Conservation (phyloP, 768 basidiomycete genomes). For the Mycena indigotica region DNA sequence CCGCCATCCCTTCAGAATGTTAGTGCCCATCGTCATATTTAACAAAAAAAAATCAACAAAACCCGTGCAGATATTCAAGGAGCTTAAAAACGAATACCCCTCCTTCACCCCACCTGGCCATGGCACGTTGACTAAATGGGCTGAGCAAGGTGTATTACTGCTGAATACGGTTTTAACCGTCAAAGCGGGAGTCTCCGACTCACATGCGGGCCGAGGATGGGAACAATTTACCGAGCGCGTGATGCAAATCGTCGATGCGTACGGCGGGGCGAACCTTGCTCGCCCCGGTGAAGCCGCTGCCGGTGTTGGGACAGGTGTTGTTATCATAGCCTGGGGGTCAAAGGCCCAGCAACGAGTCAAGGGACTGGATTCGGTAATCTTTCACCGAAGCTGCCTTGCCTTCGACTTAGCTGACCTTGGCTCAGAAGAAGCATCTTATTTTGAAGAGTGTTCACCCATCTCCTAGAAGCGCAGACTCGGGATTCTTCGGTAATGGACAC, state of each 20-base stretch:
- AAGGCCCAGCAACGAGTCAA: constrained; percentile 84
- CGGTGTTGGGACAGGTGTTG: constrained; percentile 67
- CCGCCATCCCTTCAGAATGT: constrained; percentile 88
- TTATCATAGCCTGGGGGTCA: constrained; percentile 89
- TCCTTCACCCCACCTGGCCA: constrained; percentile 78
- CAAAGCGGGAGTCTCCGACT: constrained; percentile 69
- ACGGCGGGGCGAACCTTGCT: constrained; percentile 71
- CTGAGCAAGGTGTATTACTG: constrained; percentile 83
- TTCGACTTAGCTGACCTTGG: too few species aligned
- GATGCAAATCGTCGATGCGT: constrained; percentile 73
- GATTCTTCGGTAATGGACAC: constrained; percentile 61
- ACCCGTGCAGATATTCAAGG: constrained; percentile 78
- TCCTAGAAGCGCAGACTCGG: constrained; percentile 60
- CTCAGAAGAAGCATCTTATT: constrained; percentile 82
- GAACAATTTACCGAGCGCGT: constrained; percentile 85
- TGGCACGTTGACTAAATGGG: constrained; percentile 83
- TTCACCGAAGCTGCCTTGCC: too few species aligned
- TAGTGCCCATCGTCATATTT: too few species aligned
- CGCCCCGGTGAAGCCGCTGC: constrained; percentile 33
- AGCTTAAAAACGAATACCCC: constrained; percentile 82
- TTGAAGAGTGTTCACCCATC: constrained; percentile 40
- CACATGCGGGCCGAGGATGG: constrained; percentile 88
- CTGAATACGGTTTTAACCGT: constrained; percentile 95
- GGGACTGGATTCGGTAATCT: constrained; percentile 72
- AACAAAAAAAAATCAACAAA: too few species aligned